Base-by-base conservation (phyloP, 331 rosid genomes). In the Acacia pycnantha region DNA sequence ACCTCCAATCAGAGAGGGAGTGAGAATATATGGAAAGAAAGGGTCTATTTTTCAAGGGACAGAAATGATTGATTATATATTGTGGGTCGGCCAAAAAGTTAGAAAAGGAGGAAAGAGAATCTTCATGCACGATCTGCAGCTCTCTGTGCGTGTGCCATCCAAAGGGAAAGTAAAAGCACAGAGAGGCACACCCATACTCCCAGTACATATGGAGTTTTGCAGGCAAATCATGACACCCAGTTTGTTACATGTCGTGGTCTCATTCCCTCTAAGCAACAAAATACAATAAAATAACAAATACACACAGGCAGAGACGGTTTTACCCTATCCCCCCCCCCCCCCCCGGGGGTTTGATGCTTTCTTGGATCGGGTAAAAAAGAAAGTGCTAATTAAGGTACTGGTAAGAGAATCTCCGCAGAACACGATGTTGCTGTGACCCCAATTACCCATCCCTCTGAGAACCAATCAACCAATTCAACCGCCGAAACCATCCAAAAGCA, bases 281-380 rank as follows among this genome's bases (percentile, higher is more conserved):
- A 29, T 33, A 64, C 41, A 33, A 78, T 70, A 72, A 67, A 74
- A 79, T 70, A 50, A 74, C 3, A 74, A 40, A 80, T 53, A 78
- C 21, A 56, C 51, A 71, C 11, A 74, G 68, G 74, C 8, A 73
- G 40, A 77, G 24, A 1, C 31, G n/a, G 22, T 1, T 75, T 70
- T 79, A 26, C 47, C 27, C 9, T 37, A 2, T 18, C 31, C 4
- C 24, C 43, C 40, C 3, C 68, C 11, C 15, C 21, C 43, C 24
- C 70, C 62, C 6, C n/a, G n/a, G n/a, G 33, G 31, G 54, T 64
- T 31, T 51, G 2, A n/a, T 47, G 46, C 71, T 33, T 78, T 79
- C 33, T 50, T 21, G 48, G 91, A 93, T 91, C 86, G 74, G 90
- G 94, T 93, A 91, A 93, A 91, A 93, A 91, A 87, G 92, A 44